phyloP scores from a whole-genome alignment of 208 protist species.

The Trypanosoma avium region DNA sequence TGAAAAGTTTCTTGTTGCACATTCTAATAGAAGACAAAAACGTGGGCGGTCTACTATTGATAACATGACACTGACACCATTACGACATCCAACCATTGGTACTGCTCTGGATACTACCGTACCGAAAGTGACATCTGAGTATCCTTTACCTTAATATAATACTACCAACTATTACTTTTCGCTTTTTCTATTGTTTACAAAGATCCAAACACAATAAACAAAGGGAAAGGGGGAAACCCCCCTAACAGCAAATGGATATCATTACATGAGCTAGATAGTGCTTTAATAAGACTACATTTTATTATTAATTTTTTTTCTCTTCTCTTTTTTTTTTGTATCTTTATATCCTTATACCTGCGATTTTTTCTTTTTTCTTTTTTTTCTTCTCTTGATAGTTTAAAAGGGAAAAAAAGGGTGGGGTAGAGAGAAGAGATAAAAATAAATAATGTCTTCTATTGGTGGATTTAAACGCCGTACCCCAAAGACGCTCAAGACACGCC shows the following conservation, averaged over 20 bases:
- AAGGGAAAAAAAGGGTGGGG: not conserved
- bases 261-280: too few species aligned
- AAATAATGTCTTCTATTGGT: conserved; percentile 46
- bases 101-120: not conserved
- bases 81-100: conserved; percentile 14
- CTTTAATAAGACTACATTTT: too few species aligned
- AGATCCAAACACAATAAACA: too few species aligned
- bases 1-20: conserved; percentile 8
- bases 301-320: too few species aligned
- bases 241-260: too few species aligned
- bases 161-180: too few species aligned
- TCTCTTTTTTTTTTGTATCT: too few species aligned
- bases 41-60: not conserved
- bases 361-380: conserved; percentile 28
- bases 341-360: too few species aligned
- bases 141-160: too few species aligned
- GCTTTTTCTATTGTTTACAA: too few species aligned
- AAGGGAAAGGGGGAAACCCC: too few species aligned
- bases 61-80: not conserved
- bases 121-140: too few species aligned
- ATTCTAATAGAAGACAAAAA: not conserved
- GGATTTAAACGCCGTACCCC: conserved; percentile 73
- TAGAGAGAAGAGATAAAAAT: not conserved
- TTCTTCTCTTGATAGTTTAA: conserved; percentile 11
- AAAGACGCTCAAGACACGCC: conserved; percentile 65